Evolutionary conservation across 2,329 filamentous ascomycete genomes (phyloP).

Genomic region (Fusarium napiforme): DNA sequence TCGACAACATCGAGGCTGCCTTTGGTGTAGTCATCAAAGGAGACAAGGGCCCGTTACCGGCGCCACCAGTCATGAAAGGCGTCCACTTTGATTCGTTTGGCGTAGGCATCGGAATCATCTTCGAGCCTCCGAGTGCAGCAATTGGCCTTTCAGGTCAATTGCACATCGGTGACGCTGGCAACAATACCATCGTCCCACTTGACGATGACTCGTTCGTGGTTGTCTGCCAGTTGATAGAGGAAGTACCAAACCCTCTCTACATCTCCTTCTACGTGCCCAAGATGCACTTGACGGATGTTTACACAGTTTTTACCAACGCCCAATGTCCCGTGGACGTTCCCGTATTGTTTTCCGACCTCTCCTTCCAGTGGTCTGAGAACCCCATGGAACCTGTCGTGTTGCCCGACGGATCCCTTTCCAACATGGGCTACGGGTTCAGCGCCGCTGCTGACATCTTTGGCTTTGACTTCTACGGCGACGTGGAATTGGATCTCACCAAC

Average conservation of each 20-base stretch:
- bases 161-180: background rate
- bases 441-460: background rate
- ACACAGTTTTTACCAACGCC: background rate
- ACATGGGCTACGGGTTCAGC: background rate
- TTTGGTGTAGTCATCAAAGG: background rate
- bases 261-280: conserved; percentile 3
- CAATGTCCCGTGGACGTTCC: background rate
- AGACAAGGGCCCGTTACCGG: background rate
- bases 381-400: background rate
- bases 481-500: background rate
- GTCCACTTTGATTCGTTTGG: conserved; percentile 5
- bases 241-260: background rate
- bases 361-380: background rate
- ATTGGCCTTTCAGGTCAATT: background rate
- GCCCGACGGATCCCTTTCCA: background rate
- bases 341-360: background rate
- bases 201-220: background rate
- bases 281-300: background rate
- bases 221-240: background rate
- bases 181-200: background rate
- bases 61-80: background rate
- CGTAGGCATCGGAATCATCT: background rate
- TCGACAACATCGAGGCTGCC: background rate
- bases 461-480: background rate
- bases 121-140: background rate